A percentile compares a stretch with the other conserved stretches of the same genome.
Evolutionary conservation across 805 yeast genomes (phyloP).

Genomic region (Myxozyma vanderwaltii): DNA sequence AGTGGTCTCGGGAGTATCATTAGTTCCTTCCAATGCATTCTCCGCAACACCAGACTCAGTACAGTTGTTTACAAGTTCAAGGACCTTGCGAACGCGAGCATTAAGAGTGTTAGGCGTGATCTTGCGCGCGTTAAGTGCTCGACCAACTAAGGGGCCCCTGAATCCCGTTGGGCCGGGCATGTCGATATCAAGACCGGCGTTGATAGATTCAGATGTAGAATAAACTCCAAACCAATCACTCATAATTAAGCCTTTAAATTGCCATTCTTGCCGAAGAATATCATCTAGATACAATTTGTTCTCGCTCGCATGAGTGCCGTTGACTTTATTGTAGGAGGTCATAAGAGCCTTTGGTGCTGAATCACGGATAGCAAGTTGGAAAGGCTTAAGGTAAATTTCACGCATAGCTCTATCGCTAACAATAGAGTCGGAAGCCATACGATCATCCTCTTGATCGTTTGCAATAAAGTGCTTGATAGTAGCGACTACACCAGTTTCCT

Average conservation of each 20-base stretch:
- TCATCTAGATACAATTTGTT: slow-evolving; percentile 49
- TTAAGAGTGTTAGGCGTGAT: slow-evolving; percentile 47
- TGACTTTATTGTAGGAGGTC: slow-evolving; percentile 66
- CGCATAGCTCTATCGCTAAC: slow-evolving; percentile 63
- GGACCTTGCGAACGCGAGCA: slow-evolving; percentile 48
- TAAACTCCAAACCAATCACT: slow-evolving; percentile 68
- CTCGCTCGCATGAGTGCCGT: slow-evolving; percentile 61
- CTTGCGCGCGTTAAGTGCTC: slow-evolving; percentile 49
- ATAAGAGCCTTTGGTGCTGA: slow-evolving; percentile 57
- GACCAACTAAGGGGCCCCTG: slow-evolving; percentile 47
- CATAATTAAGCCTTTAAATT: slow-evolving; percentile 58
- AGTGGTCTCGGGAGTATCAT: slow-evolving; percentile 49
- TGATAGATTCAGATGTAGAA: slow-evolving; percentile 50
- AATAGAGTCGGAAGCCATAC: slow-evolving; percentile 52
- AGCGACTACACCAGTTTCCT: slow-evolving; percentile 48
- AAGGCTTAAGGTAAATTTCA: slow-evolving; percentile 65
- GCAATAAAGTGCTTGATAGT: slow-evolving; percentile 65
- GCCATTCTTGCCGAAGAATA: slow-evolving; percentile 59
- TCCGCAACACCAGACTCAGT: slow-evolving; percentile 49
- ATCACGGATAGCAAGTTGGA: slow-evolving; percentile 58
- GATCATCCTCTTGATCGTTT: slow-evolving; percentile 62
- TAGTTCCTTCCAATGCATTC: slow-evolving; percentile 38
- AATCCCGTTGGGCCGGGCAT: slow-evolving; percentile 66
- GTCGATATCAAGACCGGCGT: slow-evolving; percentile 63
- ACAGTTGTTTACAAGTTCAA: slow-evolving; percentile 50